Base-by-base conservation (phyloP, 1,284 basidiomycete species). In the Pseudomicrostroma phylloplanum region DNA sequence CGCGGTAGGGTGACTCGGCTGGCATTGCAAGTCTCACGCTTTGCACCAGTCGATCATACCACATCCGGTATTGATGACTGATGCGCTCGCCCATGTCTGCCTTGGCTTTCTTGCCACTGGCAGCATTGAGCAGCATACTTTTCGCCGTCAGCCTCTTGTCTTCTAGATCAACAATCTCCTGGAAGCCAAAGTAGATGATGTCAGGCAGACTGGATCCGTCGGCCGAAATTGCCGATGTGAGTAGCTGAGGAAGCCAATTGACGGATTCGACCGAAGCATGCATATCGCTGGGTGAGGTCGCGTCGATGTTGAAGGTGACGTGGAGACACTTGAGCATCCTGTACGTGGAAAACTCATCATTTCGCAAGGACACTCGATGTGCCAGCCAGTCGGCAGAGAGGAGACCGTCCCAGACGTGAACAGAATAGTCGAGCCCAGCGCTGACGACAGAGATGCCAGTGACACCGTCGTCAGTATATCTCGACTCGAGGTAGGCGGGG, bases 141-240 rank as follows among this genome's bases (percentile, higher is more conserved):
- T 78, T 77, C 13, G 93, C 92, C 0, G 89, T 89, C 80, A 96
- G 87, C 80, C 88, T 92, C 66, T 91, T 87, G 71, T 87, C 89
- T 69, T 96, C 92, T 12, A 98, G 84, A 77, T 96, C 92, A 66
- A 98, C 90, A 46, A 96, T 85, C 81, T 97, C 94, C 79, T 98
- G 94, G 76, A 97, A 89, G 0, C 92, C 92, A 77, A 97, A 96
- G 1, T 87, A 86, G 70, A 98, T 88, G 68, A 97, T 87, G 70
- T 96, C 93, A 0, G 93, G 91, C 88, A 65, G 60, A 39, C n/a
- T 26, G 17, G 39, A 13, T 39, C 23, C 30, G 8, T 2, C n/a
- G 42, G 23, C 8, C 15, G 15, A 25, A 6, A 25, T 15, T 30
- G 88, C 86, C 65, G 86, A 88, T 1, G 79, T 81, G 17, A 96